These are phyloP conservation scores for Nannochloropsis gaditana DNA, from an alignment of 108 stramenopile genomes.

Conservation along the genomic window DNA sequence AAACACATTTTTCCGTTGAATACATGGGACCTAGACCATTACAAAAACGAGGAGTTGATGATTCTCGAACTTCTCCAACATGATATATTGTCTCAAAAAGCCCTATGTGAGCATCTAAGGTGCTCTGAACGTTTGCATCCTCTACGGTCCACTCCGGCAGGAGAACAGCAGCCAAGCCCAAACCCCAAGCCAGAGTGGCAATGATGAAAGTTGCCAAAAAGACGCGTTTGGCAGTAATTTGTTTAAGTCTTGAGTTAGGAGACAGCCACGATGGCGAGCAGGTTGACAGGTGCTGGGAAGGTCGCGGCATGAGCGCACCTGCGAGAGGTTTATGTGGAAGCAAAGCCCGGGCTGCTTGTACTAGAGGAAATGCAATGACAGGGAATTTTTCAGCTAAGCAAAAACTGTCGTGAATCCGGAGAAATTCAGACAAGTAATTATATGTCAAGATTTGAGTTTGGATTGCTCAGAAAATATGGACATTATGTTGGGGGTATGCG, in stretches of 20 bases:
- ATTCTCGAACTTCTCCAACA: slow-evolving; percentile 13
- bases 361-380: too few relatives aligned
- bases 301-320: too few relatives aligned
- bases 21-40: neutral
- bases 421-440: too few relatives aligned
- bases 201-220: neutral
- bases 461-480: too few relatives aligned
- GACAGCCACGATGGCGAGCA: neutral
- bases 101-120: slow-evolving; percentile 9
- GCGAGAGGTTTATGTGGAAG: too few relatives aligned
- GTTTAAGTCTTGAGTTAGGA: neutral
- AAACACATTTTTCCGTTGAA: slow-evolving; percentile 15
- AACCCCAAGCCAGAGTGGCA: neutral
- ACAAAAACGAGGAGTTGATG: neutral
- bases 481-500: too few relatives aligned
- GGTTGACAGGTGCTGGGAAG: neutral
- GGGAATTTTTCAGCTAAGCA: too few relatives aligned
- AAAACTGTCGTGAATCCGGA: too few relatives aligned
- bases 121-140: slow-evolving; percentile 3
- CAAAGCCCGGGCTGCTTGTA: too few relatives aligned
- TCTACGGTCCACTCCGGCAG: neutral
- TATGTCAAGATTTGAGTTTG: too few relatives aligned
- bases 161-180: neutral
- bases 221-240: neutral
- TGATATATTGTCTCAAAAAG: slow-evolving; percentile 12